These are phyloP conservation scores for Metschnikowia bowlesiae DNA, from an alignment of 805 yeast species.

Conservation along the genomic window DNA sequence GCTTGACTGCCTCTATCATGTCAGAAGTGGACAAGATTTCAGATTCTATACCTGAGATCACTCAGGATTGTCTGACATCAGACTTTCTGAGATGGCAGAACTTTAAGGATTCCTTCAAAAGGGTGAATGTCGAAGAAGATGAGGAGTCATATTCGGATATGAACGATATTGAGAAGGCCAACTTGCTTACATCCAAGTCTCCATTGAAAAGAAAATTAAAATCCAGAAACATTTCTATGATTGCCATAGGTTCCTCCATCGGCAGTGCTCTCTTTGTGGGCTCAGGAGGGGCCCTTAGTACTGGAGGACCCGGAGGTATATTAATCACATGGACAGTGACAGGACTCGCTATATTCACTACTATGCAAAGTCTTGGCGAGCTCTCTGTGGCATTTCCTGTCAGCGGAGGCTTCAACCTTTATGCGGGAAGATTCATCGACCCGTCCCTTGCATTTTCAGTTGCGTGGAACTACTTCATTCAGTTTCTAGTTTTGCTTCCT, in stretches of 20 bases:
- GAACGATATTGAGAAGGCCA: constrained; percentile 38
- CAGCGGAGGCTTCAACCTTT: constrained; percentile 60
- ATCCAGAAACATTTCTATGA: constrained; percentile 61
- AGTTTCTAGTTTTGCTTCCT: constrained; percentile 60
- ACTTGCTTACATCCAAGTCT: constrained; percentile 36
- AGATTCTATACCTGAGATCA: background rate
- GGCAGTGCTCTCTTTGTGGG: constrained; percentile 80
- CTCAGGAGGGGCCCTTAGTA: constrained; percentile 62
- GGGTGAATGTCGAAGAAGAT: constrained; percentile 24
- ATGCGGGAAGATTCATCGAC: constrained; percentile 51
- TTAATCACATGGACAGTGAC: constrained; percentile 63
- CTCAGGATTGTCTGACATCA: constrained; percentile 8
- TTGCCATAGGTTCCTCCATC: constrained; percentile 77
- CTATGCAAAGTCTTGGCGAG: constrained; percentile 17
- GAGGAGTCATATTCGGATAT: constrained; percentile 20
- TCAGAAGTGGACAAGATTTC: background rate
- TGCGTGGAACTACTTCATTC: constrained; percentile 60
- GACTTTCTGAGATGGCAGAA: constrained; percentile 33
- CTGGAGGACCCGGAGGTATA: constrained; percentile 66
- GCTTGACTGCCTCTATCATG: background rate
- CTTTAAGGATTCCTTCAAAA: constrained; percentile 49
- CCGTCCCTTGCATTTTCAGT: constrained; percentile 55
- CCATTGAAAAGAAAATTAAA: constrained; percentile 43
- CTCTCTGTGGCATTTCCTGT: constrained; percentile 17
- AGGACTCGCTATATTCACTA: constrained; percentile 60